phyloP scores from a whole-genome alignment of 495 filamentous ascomycete species.

The Penicillium ochrochloron region DNA sequence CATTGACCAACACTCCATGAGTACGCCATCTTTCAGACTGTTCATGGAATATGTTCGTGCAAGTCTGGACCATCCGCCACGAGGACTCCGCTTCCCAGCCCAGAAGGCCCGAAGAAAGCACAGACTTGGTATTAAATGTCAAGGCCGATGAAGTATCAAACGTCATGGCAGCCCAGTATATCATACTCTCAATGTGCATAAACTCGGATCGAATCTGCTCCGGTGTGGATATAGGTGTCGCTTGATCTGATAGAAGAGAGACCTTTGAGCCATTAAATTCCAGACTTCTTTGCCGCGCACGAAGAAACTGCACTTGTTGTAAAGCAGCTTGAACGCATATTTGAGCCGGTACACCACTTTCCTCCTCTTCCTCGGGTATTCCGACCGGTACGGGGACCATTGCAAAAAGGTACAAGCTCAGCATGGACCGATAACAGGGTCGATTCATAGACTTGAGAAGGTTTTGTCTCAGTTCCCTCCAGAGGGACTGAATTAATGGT shows the following conservation, averaged over 20 bases:
- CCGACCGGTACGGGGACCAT: constrained; percentile 26
- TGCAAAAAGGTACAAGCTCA: constrained; percentile 25
- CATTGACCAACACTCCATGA: constrained; percentile 22
- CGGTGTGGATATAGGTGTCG: constrained; percentile 14
- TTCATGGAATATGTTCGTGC: constrained; percentile 27
- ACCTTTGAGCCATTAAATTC: constrained; percentile 31
- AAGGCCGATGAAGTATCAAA: constrained; percentile 28
- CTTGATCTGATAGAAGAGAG: constrained; percentile 16
- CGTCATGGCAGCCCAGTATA: constrained; percentile 29
- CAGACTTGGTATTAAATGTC: constrained; percentile 25
- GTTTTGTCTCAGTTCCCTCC: constrained; percentile 21
- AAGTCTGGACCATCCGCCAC: constrained; percentile 25
- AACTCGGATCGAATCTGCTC: constrained; percentile 23
- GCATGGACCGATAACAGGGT: constrained; percentile 27
- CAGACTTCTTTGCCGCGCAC: constrained; percentile 24
- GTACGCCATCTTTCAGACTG: constrained; percentile 23
- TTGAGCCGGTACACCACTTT: constrained; percentile 23
- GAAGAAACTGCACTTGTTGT: constrained; percentile 25
- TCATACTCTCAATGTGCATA: constrained; percentile 26
- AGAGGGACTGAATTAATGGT: constrained; percentile 21
- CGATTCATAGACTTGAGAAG: constrained; percentile 22
- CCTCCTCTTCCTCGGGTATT: constrained; percentile 27
- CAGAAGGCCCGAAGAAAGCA: constrained; percentile 21
- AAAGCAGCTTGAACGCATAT: constrained; percentile 27
- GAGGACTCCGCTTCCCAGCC: constrained; percentile 22